Base-by-base conservation (phyloP, 2,329 filamentous ascomycete genomes). In the Paraphoma chrysanthemicola region DNA sequence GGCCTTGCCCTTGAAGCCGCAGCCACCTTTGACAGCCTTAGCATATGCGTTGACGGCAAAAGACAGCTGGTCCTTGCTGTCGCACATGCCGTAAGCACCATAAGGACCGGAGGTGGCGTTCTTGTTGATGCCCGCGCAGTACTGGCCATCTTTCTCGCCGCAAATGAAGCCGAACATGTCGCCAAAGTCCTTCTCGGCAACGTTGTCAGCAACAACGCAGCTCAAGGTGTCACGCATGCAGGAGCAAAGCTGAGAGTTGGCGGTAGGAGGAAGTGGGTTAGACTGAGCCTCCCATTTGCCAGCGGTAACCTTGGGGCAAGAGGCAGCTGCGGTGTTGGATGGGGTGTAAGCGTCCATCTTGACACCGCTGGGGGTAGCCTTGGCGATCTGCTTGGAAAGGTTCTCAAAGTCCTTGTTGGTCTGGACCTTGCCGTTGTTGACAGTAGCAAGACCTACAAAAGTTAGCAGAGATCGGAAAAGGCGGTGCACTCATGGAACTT, bases 221-320 rank as follows among this genome's bases (percentile, higher is more conserved):
- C 81, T 80, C 54, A 96, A 81, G 44, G 87, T 87, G 62, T 86
- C 81, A 76, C 86, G 85, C 91, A 97, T 97, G 86, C 95, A 99
- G 55, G 83, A 78, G 85, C 95, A 99, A 45, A 96, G 88, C 44
- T 86, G 72, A 44, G 86, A 73, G 80, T 98, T 92, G 62, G 93
- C 93, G 10, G 86, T 86, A 9, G 93, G 94, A 29, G 95, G 95
- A 33, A 99, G 91, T 55, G 80, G 81, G 43, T 83, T 82, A 59
- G 80, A 75, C 50, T 85, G 83, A 51, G 91, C 90, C 65, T 84
- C 81, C 94, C 95, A 99, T 71, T 80, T 66, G 43, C 81, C 67
- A 41, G 78, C 64, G 67, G 78, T 81, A 54, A 88, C 78, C 14
- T 80, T 80, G 23, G 95, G 95, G 86, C 95, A 99, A 45, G 84